Evolutionary conservation across 1,284 basidiomycete species (phyloP).

Genomic region (Leccinum griseonigrum): DNA sequence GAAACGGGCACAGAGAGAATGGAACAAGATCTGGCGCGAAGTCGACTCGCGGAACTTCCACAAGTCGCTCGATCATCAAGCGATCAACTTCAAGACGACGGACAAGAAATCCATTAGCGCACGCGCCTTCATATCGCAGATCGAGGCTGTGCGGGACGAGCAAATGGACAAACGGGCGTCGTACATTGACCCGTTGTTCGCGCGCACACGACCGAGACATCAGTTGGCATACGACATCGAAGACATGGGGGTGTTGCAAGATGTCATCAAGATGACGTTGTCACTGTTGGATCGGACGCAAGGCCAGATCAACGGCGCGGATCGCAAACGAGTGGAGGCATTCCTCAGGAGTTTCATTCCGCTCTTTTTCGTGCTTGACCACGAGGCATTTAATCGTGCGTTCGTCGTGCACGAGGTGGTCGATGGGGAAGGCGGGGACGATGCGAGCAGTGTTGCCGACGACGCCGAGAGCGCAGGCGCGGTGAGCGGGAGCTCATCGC

Average conservation of each 20-base stretch:
- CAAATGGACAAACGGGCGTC: constrained; percentile 79
- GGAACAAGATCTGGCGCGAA: constrained; percentile 99
- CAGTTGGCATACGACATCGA: constrained; percentile 83
- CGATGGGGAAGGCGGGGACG: constrained; percentile 57
- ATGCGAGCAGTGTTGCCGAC: constrained; percentile 42
- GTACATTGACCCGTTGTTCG: constrained; percentile 74
- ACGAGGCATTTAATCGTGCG: constrained; percentile 67
- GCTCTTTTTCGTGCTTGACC: constrained; percentile 70
- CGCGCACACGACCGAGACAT: constrained; percentile 67
- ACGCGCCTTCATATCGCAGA: constrained; percentile 86
- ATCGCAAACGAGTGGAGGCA: constrained; percentile 81
- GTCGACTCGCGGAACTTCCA: constrained; percentile 93
- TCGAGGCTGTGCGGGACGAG: constrained; percentile 86
- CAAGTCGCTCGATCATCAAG: constrained; percentile 93
- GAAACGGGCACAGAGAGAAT: constrained; percentile 98
- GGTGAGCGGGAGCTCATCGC: constrained; percentile 34
- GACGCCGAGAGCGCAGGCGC: constrained; percentile 48
- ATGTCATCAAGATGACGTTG: constrained; percentile 85
- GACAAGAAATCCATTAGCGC: constrained; percentile 91
- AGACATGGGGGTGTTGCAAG: constrained; percentile 79
- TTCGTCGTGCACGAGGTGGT: constrained; percentile 48
- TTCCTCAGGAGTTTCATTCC: constrained; percentile 82
- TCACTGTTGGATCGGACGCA: constrained; percentile 91
- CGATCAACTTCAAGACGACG: constrained; percentile 84
- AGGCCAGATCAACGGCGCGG: constrained; percentile 66